Base-by-base conservation (phyloP, 2,329 filamentous ascomycete species). In the Podosphaera fusca region DNA sequence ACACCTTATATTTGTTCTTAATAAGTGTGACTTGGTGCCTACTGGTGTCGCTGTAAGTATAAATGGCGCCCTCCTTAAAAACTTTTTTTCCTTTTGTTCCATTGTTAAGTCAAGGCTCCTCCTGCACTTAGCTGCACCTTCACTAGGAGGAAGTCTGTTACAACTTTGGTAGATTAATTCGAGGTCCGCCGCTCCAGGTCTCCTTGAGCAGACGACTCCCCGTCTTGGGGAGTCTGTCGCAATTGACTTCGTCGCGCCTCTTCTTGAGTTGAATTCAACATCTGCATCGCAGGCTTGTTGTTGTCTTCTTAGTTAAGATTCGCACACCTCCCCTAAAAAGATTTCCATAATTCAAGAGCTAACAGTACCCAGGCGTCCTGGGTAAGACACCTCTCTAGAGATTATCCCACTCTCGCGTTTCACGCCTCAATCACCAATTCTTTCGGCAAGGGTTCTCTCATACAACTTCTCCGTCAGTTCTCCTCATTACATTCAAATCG, bases 241-340 rank as follows among this genome's bases (percentile, higher is more conserved):
- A 81, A 82, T 80, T 66, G 68, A 66, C 63, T 62, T 64, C 77
- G 76, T 78, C 72, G 76, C 92, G 87, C 83, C 84, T 85, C 82
- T 82, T 87, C 40, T 84, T 87, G 90, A 96, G 92, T 96, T 95
- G 92, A 96, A 84, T 75, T 75, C 80, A 81, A 79, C 78, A 80
- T 79, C 79, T 76, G 72, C 74, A 66, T 70, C 69, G 69, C 69
- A 72, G 76, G 76, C 73, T 72, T 72, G 73, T 89, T 81, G 84
- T 80, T 79, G 78, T 78, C 76, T 85, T 96, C 92, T 94, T 98
- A 98, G 92, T 96, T 84, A 87, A 84, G 86, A 85, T 84, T 84
- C 89, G 90, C 79, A 98, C 84, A 89, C 80, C 9, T 34, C 53
- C 58, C 47, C 51, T 12, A 49, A 29, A 49, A n/a, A 49, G 29